Evolutionary conservation across 495 filamentous ascomycete genomes (phyloP).

Genomic region (Neurospora sp.): DNA sequence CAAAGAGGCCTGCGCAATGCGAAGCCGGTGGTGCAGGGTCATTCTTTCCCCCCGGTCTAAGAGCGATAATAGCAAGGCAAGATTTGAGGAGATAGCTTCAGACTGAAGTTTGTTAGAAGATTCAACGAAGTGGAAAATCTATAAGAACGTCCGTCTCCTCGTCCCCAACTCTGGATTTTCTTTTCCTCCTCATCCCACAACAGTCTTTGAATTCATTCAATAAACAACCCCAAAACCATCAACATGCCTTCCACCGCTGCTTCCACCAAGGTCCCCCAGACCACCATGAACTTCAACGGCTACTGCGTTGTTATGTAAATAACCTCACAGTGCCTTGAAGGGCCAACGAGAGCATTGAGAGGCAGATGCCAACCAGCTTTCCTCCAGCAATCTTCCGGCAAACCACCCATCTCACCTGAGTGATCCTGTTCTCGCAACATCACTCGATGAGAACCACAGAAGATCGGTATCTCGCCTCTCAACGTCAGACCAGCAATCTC

Average conservation of each 20-base stretch:
- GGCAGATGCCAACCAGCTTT: background rate
- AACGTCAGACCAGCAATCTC: background rate
- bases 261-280: slow-evolving; percentile 20
- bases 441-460: background rate
- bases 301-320: slow-evolving; percentile 33
- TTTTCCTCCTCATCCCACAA: slow-evolving; percentile 12
- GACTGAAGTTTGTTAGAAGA: background rate
- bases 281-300: slow-evolving; percentile 20
- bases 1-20: background rate
- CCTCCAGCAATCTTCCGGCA: background rate
- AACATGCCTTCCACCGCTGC: slow-evolving; percentile 28
- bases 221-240: slow-evolving; percentile 15
- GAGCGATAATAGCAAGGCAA: background rate
- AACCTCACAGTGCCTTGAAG: slow-evolving; percentile 4
- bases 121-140: slow-evolving; percentile 8
- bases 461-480: background rate
- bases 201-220: slow-evolving; percentile 4
- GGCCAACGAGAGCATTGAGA: background rate
- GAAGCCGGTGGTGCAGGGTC: background rate
- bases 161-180: slow-evolving; percentile 1
- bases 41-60: background rate
- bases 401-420: background rate
- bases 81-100: background rate
- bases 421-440: background rate
- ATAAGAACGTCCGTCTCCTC: slow-evolving; percentile 7